Evolutionary conservation across 768 basidiomycete genomes (phyloP).

Genomic region (Psilocybe subaeruginosa): DNA sequence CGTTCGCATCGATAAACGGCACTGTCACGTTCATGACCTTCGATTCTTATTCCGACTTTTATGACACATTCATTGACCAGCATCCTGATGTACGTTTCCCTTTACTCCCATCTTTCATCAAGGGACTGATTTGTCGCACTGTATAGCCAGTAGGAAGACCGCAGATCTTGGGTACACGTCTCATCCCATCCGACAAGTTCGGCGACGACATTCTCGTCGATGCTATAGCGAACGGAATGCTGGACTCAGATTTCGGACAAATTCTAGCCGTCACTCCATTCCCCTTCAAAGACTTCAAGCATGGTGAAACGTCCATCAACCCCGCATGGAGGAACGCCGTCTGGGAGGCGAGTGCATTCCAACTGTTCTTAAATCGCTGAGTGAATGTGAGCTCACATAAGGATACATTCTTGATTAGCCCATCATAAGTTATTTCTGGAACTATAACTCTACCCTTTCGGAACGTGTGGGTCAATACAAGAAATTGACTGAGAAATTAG

Average conservation of each 20-base stretch:
- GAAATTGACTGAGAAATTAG: slow-evolving; percentile 16
- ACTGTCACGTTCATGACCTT: slow-evolving; percentile 18
- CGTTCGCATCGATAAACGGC: slow-evolving; percentile 21
- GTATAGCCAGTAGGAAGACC: slow-evolving; percentile 20
- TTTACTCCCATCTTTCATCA: neutral
- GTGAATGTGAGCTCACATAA: neutral
- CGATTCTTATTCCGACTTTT: slow-evolving; percentile 20
- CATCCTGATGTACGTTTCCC: slow-evolving; percentile 20
- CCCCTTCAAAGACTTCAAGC: slow-evolving; percentile 19
- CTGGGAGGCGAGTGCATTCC: slow-evolving; percentile 19
- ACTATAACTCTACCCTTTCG: slow-evolving; percentile 18
- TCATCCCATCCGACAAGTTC: slow-evolving; percentile 16
- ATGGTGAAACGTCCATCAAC: slow-evolving; percentile 19
- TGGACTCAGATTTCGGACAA: slow-evolving; percentile 23
- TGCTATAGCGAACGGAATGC: slow-evolving; percentile 16
- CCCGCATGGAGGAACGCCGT: slow-evolving; percentile 21
- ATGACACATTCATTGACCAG: slow-evolving; percentile 21
- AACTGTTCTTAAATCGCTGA: neutral
- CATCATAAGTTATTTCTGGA: slow-evolving; percentile 21
- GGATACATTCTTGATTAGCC: neutral
- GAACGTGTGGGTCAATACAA: slow-evolving; percentile 15
- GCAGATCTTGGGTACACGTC: slow-evolving; percentile 18
- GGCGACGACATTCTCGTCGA: slow-evolving; percentile 17
- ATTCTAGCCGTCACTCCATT: slow-evolving; percentile 22
- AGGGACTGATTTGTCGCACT: too few relatives aligned